Evolutionary conservation across 257 asterid species (phyloP), one percentile per base, ranked within the genome.

Genomic region (Solanum lycopersicoides): DNA sequence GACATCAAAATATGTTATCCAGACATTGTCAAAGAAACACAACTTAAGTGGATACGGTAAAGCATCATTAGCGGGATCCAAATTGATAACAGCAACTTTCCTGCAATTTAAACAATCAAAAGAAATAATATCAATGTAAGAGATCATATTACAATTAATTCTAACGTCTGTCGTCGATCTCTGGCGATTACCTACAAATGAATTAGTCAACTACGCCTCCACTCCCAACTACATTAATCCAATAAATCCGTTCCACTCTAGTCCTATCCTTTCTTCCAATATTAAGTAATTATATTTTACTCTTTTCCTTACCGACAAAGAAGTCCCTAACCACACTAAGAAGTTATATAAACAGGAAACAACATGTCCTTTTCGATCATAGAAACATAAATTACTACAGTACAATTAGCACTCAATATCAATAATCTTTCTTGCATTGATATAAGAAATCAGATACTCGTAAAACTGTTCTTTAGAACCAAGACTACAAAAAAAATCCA

Each of bases 21-120:
- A 15, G 12, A 84, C 30, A 84, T 25, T 42, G 42, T 32, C 32
- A 73, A 89, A 69, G 63, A 82, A 80, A 82, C 35, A 63, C 42
- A 66, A 65, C 60, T 23, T 8, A 83, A 88, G 53, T 20, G 98
- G 99, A 97, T 95, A 97, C 98, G 99, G 98, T 90, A 97, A 93
- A 82, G 98, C 84, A 91, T 97, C 99, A 89, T 96, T 95, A 41
- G 99, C 99, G 41, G 99, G 99, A 88, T 96, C 99, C 94, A 97
- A 90, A 89, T 97, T 96, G 90, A 97, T 91, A 89, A 95, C 94
- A 63, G 98, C 97, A 89, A 97, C 98, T 90, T 97, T 97, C 95
- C 99, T 97, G 98, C 94, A 91, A 73, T 82, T 28, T 83, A 86
- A 83, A 53, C 20, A 77, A 72, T 10, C 21, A 69, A 88, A 37